Conservation (phyloP, 352 stramenopile species). For the Globisporangium camurandrum region DNA sequence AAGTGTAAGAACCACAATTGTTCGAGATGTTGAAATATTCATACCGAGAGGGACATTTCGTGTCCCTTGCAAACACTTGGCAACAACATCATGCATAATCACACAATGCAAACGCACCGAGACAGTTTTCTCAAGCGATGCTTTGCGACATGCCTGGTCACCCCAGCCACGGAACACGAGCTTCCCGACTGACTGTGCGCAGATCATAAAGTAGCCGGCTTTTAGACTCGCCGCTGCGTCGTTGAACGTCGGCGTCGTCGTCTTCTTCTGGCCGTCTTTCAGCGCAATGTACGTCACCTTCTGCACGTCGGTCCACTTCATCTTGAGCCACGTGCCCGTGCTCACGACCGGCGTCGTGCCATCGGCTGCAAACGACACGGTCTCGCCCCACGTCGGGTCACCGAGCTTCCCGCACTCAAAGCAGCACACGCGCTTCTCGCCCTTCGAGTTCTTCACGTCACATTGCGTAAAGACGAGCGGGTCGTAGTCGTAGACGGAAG, state of each 20-base stretch:
- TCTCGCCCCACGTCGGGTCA: slow-evolving; percentile 12
- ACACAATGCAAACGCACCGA: slow-evolving; percentile 20
- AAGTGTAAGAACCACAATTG: no score
- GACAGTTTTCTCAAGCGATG: slow-evolving; percentile 39
- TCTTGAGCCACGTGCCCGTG: slow-evolving; percentile 45
- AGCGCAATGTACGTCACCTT: slow-evolving; percentile 71
- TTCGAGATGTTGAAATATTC: no score
- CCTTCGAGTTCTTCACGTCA: slow-evolving; percentile 12
- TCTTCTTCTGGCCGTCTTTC: slow-evolving; percentile 66
- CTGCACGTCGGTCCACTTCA: slow-evolving; percentile 35
- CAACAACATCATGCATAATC: no score
- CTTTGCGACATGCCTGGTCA: slow-evolving; percentile 33
- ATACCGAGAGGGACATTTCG: no score
- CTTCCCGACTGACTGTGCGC: slow-evolving; percentile 37
- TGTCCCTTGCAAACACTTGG: slow-evolving; percentile 1
- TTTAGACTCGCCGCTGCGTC: slow-evolving; percentile 26
- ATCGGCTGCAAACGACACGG: slow-evolving; percentile 21
- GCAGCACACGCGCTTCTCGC: slow-evolving; percentile 62
- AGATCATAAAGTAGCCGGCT: slow-evolving; percentile 57
- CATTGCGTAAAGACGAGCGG: slow-evolving; percentile 54
- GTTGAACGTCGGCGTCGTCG: slow-evolving; percentile 19
- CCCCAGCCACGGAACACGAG: slow-evolving; percentile 64
- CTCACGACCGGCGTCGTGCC: slow-evolving; percentile 45
- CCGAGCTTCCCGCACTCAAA: slow-evolving; percentile 52
- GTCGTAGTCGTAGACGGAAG: slow-evolving; percentile 50